Base-by-base conservation (phyloP, 306 rosid species). In the Ochetophila trinervis region DNA sequence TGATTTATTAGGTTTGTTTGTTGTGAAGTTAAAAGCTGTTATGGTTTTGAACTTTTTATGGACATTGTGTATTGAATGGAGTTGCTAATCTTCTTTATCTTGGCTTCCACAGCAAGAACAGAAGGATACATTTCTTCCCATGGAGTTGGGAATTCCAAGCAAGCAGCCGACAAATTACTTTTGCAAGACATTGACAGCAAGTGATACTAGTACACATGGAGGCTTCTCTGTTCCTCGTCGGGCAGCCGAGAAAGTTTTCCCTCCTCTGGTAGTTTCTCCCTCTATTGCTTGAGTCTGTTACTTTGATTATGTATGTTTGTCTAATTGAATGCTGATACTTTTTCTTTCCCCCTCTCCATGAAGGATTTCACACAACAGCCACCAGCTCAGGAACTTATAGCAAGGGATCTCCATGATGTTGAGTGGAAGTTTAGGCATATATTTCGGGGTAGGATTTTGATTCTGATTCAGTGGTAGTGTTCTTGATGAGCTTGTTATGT, bases 141-240 rank as follows among this genome's bases (percentile, higher is more conserved):
- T 89, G 90, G 96, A 89, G 72, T 78, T 89, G 72, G 96, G 96
- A 53, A 68, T 86, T 65, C 88, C 92, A 47, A 89, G 92, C 70
- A 89, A 78, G 85, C 96, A 89, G 80, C 96, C 96, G 22, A 74
- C 96, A 0, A 89, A 89, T 74, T 89, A 89, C 71, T 89, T 89
- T 75, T 89, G 96, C 92, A 89, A 89, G 87, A 89, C 92, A 60
- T 70, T 89, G 78, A 89, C 96, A 3, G 96, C 96, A 0, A 89
- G 96, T 67, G 96, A 89, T 76, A 89, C 96, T 17, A 89, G 96
- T 70, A 89, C 96, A 24, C 96, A 89, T 73, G 96, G 96, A 76
- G 96, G 96, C 50, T 89, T 89, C 75, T 89, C 96, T 57, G 96
- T 89, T 78, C 96, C 96, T 69, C 96, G 96, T 62, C 96, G 96